phyloP scores from a whole-genome alignment of 352 stramenopile genomes.

The Plasmopara viticola region DNA sequence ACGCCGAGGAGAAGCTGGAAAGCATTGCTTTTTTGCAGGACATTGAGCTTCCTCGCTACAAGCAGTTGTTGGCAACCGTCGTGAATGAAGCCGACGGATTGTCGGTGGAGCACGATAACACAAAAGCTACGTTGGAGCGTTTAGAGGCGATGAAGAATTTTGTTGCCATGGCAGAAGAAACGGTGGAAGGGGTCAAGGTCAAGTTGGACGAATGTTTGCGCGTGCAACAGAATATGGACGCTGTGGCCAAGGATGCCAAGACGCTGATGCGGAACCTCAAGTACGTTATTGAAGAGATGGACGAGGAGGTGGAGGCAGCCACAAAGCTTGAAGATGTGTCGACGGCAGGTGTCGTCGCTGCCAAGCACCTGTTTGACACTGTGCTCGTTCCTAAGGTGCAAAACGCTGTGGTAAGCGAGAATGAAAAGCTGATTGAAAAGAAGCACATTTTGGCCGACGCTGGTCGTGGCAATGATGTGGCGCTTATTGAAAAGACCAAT shows the following conservation, averaged over 20 bases:
- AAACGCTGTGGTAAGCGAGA: slow-evolving; percentile 56
- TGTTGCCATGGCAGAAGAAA: slow-evolving; percentile 59
- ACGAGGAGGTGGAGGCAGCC: slow-evolving; percentile 76
- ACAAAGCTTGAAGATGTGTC: slow-evolving; percentile 69
- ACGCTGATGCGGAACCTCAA: slow-evolving; percentile 82
- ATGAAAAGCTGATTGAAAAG: slow-evolving; percentile 81
- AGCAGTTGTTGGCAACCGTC: slow-evolving; percentile 62
- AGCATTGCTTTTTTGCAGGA: slow-evolving; percentile 78
- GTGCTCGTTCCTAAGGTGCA: slow-evolving; percentile 72
- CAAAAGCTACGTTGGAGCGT: slow-evolving; percentile 58
- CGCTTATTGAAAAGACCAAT: slow-evolving; percentile 69
- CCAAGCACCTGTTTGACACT: slow-evolving; percentile 63
- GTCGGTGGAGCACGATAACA: slow-evolving; percentile 62
- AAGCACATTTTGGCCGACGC: slow-evolving; percentile 57
- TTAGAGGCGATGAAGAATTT: slow-evolving; percentile 75
- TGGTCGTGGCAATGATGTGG: slow-evolving; percentile 48
- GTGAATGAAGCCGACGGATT: slow-evolving; percentile 59
- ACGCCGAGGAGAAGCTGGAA: slow-evolving; percentile 79
- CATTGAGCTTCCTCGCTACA: slow-evolving; percentile 80
- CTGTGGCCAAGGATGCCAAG: slow-evolving; percentile 84
- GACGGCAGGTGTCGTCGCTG: slow-evolving; percentile 55
- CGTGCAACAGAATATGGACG: slow-evolving; percentile 63
- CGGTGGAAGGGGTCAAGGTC: slow-evolving; percentile 60
- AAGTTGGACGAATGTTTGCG: slow-evolving; percentile 48
- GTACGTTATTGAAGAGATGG: slow-evolving; percentile 86